phyloP scores from a whole-genome alignment of 306 rosid genomes.

The Clitoria ternatea region DNA sequence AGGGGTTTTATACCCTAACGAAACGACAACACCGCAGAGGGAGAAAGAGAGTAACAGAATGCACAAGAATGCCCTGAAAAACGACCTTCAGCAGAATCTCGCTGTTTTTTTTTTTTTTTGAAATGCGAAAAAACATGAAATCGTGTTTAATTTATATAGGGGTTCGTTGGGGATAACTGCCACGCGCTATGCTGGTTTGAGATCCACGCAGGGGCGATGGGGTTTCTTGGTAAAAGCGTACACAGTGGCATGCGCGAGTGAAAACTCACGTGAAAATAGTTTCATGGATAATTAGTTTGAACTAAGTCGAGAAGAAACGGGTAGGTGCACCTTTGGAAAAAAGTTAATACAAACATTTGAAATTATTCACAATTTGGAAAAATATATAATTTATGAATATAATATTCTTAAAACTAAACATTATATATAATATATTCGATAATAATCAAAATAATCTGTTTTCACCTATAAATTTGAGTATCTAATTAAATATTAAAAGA shows the following conservation, averaged over 20 bases:
- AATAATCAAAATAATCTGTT: too few species aligned
- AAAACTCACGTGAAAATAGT: neutral
- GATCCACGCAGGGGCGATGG: neutral
- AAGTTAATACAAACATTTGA: too few species aligned
- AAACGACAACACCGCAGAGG: neutral
- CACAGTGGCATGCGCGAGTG: neutral
- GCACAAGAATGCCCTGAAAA: neutral
- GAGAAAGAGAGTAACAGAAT: conserved; percentile 6
- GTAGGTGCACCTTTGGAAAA: too few species aligned
- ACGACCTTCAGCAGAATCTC: neutral
- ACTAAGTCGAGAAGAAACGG: too few species aligned
- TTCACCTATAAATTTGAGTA: too few species aligned
- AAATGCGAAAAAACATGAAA: neutral
- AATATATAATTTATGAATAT: too few species aligned
- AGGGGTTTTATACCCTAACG: conserved; percentile 26
- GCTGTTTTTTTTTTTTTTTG: too few species aligned
- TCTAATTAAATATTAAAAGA: too few species aligned
- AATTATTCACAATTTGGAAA: too few species aligned
- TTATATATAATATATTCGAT: too few species aligned
- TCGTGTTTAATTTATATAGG: neutral
- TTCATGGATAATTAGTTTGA: too few species aligned
- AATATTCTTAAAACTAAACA: too few species aligned
- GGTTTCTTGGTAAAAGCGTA: neutral
- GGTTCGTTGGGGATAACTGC: neutral
- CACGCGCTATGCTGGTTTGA: neutral